A percentile compares a stretch with the other conserved stretches of the same genome.
phyloP scores from a whole-genome alignment of 108 stramenopile species.

The Nannochloropsis salina region DNA sequence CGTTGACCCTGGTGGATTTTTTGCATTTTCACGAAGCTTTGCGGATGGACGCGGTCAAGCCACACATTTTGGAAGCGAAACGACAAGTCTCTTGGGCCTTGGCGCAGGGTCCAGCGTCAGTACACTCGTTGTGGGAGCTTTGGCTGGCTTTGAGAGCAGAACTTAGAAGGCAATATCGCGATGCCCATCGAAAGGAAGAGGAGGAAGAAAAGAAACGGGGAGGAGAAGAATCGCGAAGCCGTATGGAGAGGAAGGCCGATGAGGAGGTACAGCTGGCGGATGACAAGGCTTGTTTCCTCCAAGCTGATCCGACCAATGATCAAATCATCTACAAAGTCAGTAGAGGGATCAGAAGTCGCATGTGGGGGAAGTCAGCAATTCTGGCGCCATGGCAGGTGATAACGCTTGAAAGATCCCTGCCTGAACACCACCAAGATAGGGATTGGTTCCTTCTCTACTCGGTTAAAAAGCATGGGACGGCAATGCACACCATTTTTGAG shows the following conservation, averaged over 20 bases:
- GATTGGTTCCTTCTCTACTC: not conserved
- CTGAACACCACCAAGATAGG: not conserved
- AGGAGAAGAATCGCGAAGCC: not conserved
- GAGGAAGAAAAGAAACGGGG: not conserved
- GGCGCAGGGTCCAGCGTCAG: not conserved
- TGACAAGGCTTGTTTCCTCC: not conserved
- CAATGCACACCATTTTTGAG: not conserved
- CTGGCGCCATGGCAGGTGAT: slow-evolving; percentile 19
- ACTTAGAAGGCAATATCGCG: not conserved
- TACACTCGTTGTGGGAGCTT: not conserved
- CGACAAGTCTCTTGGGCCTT: slow-evolving; percentile 17
- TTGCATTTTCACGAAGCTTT: slow-evolving; percentile 10
- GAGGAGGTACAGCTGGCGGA: not conserved
- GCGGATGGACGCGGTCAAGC: not conserved
- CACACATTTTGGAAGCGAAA: slow-evolving; percentile 17
- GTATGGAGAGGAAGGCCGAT: not conserved
- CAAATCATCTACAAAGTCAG: slow-evolving; percentile 3
- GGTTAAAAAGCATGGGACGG: not conserved
- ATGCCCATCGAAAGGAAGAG: not conserved
- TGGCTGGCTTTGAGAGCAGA: slow-evolving; percentile 11
- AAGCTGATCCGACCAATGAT: not conserved
- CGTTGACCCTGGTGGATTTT: not conserved
- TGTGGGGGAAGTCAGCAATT: not conserved
- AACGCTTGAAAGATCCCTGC: not conserved
- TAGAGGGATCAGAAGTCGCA: not conserved